A percentile compares a stretch with the other conserved stretches of the same genome.
phyloP scores from a whole-genome alignment of 306 rosid genomes.

The Fagus crenata region DNA sequence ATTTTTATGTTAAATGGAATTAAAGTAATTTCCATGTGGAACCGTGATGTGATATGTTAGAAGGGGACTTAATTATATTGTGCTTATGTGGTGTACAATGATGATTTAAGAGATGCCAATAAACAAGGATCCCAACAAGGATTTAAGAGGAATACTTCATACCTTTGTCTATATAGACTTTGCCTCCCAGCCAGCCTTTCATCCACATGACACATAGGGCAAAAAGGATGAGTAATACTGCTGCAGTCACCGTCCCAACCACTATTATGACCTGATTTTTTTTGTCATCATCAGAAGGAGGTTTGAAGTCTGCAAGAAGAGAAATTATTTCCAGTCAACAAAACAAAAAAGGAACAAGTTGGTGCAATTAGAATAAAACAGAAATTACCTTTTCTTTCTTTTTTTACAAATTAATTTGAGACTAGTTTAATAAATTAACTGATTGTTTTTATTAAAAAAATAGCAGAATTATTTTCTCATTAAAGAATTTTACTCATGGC shows the following conservation, averaged over 20 bases:
- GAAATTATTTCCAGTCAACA: conserved; percentile 20
- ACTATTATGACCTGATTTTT: conserved; percentile 28
- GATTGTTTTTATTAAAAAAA: background rate
- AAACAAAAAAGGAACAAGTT: conserved; percentile 27
- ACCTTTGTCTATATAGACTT: conserved; percentile 64
- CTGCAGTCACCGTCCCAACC: conserved; percentile 39
- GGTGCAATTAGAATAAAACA: conserved; percentile 7
- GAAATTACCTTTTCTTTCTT: background rate
- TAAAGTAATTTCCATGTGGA: background rate
- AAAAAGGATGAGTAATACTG: conserved; percentile 42
- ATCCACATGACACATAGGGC: conserved; percentile 54
- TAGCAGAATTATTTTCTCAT: background rate
- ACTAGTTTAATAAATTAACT: background rate
- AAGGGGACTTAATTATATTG: background rate
- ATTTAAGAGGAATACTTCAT: conserved; percentile 23
- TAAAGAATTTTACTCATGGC: background rate
- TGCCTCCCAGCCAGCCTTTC: conserved; percentile 71
- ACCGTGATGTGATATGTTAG: background rate
- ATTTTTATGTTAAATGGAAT: background rate
- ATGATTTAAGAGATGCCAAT: background rate
- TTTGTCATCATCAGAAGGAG: conserved; percentile 43
- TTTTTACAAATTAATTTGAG: background rate
- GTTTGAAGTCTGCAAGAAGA: conserved; percentile 64
- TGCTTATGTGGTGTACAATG: background rate
- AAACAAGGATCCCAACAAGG: conserved; percentile 1